Percentiles rank a stretch among this genome's conserved stretches.
These are phyloP conservation scores for Candolleomyces aberdarensis DNA, from an alignment of 768 basidiomycete species.

Conservation along the genomic window DNA sequence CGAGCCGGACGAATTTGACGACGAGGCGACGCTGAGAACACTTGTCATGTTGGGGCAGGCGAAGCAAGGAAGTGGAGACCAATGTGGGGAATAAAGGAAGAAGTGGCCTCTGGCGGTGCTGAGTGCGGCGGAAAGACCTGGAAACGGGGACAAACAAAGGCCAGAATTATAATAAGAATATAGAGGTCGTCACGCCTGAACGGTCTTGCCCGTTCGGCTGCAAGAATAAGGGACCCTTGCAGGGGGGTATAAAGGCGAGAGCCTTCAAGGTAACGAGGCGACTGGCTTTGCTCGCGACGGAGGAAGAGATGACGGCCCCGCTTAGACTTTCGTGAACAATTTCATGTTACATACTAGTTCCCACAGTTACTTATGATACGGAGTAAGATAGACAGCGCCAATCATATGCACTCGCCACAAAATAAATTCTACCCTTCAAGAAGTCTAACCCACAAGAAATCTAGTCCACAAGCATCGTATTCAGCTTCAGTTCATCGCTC, in stretches of 20 bases:
- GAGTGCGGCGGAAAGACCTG: not conserved
- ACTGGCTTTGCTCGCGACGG: not conserved
- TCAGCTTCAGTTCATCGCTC: not conserved
- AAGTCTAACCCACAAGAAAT: too few relatives aligned
- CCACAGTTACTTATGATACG: too few relatives aligned
- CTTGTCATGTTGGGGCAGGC: conserved; percentile 1
- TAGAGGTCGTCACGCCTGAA: not conserved
- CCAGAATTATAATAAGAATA: not conserved
- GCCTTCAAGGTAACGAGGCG: not conserved
- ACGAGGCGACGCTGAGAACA: conserved; percentile 27
- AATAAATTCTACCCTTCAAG: not conserved
- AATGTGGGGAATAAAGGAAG: not conserved
- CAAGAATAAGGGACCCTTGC: not conserved
- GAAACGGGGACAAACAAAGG: not conserved
- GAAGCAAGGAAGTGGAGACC: not conserved
- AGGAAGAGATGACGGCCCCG: not conserved
- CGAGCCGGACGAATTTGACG: conserved; percentile 29
- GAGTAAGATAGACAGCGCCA: not conserved
- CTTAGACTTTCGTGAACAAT: too few relatives aligned
- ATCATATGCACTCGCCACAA: not conserved
- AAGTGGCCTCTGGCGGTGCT: not conserved
- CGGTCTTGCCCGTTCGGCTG: not conserved
- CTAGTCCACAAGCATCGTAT: not conserved
- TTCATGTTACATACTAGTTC: too few relatives aligned
- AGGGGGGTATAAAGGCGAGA: not conserved